phyloP scores from a whole-genome alignment of 2,329 filamentous ascomycete genomes.

The Fusarium protoensiforme region DNA sequence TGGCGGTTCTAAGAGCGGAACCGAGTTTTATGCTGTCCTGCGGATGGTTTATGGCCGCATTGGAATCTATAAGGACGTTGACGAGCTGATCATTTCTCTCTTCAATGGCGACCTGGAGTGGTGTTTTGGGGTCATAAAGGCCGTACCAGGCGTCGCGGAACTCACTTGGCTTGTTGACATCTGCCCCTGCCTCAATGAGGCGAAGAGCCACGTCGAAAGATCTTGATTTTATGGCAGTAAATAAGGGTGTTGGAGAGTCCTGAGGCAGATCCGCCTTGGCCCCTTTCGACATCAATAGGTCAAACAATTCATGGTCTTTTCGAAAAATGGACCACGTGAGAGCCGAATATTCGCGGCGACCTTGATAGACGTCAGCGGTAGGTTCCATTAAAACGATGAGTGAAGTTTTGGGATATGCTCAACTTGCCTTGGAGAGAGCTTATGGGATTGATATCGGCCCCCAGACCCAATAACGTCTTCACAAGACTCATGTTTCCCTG shows the following conservation, averaged over 20 bases:
- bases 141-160: too few species aligned
- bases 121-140: too few species aligned
- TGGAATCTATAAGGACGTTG: neutral
- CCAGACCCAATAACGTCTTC: neutral
- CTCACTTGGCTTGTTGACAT: neutral
- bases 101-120: neutral
- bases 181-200: neutral
- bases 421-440: too few species aligned
- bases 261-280: neutral
- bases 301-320: neutral
- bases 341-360: neutral
- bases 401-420: neutral
- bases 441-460: neutral
- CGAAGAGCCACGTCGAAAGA: neutral
- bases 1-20: neutral
- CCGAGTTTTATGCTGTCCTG: neutral
- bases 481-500: neutral
- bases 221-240: rapidly evolving
- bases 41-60: neutral
- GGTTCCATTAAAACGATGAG: neutral
- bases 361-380: neutral
- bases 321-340: neutral
- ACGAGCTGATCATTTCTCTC: neutral
- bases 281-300: neutral
- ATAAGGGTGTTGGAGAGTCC: neutral